phyloP scores from a whole-genome alignment of 305 asterid genomes.

The Rubia peregrina region DNA sequence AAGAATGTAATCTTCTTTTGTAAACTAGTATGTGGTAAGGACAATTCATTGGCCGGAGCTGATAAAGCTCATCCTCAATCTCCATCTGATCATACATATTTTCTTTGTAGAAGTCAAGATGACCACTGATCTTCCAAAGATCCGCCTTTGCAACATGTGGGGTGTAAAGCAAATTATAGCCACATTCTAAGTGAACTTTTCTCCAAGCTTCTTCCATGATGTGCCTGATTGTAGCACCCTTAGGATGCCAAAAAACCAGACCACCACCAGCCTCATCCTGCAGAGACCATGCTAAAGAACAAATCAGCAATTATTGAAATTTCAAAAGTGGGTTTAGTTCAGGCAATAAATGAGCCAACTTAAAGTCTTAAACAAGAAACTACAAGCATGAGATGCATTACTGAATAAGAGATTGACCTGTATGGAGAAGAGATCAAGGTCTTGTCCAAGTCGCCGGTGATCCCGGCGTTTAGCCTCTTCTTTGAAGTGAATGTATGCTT shows the following conservation, averaged over 20 bases:
- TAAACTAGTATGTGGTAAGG: slow-evolving; percentile 92
- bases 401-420: slow-evolving; percentile 44
- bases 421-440: slow-evolving; percentile 92
- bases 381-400: neutral
- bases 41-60: slow-evolving; percentile 99
- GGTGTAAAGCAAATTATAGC: slow-evolving; percentile 83
- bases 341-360: neutral
- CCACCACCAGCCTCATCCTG: slow-evolving; percentile 99
- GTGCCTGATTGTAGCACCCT: slow-evolving; percentile 81
- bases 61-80: slow-evolving; percentile 85
- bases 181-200: slow-evolving; percentile 60
- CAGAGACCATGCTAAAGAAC: slow-evolving; percentile 25
- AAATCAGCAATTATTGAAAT: slow-evolving; percentile 21
- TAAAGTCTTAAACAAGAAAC: neutral
- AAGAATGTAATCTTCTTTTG: slow-evolving; percentile 70
- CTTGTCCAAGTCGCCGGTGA: slow-evolving; percentile 91
- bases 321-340: neutral
- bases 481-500: slow-evolving; percentile 79
- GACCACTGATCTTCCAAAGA: slow-evolving; percentile 96
- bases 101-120: slow-evolving; percentile 88
- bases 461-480: slow-evolving; percentile 97
- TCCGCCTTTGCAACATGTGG: slow-evolving; percentile 96
- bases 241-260: slow-evolving; percentile 98
- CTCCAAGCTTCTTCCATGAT: slow-evolving; percentile 93
- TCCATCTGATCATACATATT: slow-evolving; percentile 95